Evolutionary conservation across 2,329 filamentous ascomycete species (phyloP), one percentile per base, ranked within the genome.

Genomic region (Dactylella cylindrospora): DNA sequence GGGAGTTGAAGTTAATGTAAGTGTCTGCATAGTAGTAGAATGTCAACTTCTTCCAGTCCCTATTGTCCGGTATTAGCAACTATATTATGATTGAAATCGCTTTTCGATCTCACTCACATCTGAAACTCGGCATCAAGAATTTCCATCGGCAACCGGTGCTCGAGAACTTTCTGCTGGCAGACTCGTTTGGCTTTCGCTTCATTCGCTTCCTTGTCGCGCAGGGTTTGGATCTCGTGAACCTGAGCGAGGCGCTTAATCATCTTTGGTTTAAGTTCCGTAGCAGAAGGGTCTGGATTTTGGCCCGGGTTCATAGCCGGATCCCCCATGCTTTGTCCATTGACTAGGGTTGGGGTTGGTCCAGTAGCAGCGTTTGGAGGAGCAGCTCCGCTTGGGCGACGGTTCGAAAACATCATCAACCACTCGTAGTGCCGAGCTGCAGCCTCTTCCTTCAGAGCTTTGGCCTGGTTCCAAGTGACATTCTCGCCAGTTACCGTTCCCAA

Each of bases 11-110:
- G 76, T 97, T 97, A 78, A 98, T 95, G 72, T 98, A 98, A 0
- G 89, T 84, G 71, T 96, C 90, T 49, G 93, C 91, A 72, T 96
- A 98, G 75, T 97, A 98, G 76, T 96, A 98, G 74, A 97, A 97
- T 0, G 94, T 98, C 52, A 98, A 77, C 73, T 98, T 98, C 76
- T 97, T 95, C 84, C 90, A 96, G 72, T 98, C 93, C 84, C 91
- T 96, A 68, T 53, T 65, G 43, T 29, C 15, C 38, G 22, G 55
- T 35, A 19, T 25, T 43, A 44, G 47, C 59, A 20, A 64, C 32
- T 36, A 64, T 32, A 28, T 26, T 28, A 25, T 35, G 13, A 13
- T 38, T 22, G 32, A n/a, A 41, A 15, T 45, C 8, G 19, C n/a
- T 23, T 10, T 47, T 38, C 10, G 1, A 25, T 26, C 17, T 13